Percentiles rank a stretch among this genome's conserved stretches.
These are phyloP conservation scores for Suillus clintonianus DNA, from an alignment of 768 basidiomycete genomes.

Conservation along the genomic window DNA sequence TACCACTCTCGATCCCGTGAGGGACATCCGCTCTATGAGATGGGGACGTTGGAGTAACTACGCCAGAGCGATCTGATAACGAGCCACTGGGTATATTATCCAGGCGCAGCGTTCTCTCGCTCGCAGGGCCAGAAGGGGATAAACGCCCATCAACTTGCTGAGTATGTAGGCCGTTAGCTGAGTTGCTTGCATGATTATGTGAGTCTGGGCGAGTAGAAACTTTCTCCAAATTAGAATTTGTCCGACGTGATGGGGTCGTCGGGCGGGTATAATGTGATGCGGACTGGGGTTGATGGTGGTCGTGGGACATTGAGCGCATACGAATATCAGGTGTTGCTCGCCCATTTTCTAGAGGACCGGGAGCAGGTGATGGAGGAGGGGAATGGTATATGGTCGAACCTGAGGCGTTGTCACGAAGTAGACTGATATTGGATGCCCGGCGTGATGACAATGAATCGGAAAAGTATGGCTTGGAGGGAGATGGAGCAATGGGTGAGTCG, in stretches of 20 bases:
- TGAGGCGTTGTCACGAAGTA: conserved; percentile 28
- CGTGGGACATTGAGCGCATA: conserved; percentile 39
- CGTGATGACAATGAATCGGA: conserved; percentile 16
- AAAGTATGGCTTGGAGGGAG: conserved; percentile 16
- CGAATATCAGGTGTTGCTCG: conserved; percentile 43
- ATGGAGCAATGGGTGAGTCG: conserved; percentile 24
- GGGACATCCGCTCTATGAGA: conserved; percentile 71
- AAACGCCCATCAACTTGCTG: conserved; percentile 11
- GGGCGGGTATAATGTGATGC: conserved; percentile 3
- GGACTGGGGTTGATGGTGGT: conserved; percentile 13
- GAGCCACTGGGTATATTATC: conserved; percentile 21
- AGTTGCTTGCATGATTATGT: conserved; percentile 15
- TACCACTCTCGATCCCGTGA: conserved; percentile 70
- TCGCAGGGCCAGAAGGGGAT: conserved; percentile 10
- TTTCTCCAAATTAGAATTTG: conserved; percentile 36
- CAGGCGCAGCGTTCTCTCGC: conserved; percentile 11
- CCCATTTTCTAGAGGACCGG: conserved; percentile 21
- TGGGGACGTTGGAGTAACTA: conserved; percentile 52
- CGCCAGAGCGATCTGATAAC: conserved; percentile 24
- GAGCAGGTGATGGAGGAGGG: conserved; percentile 41
- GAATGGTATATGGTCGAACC: conserved; percentile 33
- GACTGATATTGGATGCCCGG: conserved; percentile 25
- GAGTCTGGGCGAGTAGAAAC: conserved; percentile 36
- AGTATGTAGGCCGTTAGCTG: conserved; percentile 1
- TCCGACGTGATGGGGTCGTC: conserved; percentile 21